These are phyloP conservation scores for Ilyonectria sp. DNA, from an alignment of 2,329 filamentous ascomycete species.

Conservation along the genomic window DNA sequence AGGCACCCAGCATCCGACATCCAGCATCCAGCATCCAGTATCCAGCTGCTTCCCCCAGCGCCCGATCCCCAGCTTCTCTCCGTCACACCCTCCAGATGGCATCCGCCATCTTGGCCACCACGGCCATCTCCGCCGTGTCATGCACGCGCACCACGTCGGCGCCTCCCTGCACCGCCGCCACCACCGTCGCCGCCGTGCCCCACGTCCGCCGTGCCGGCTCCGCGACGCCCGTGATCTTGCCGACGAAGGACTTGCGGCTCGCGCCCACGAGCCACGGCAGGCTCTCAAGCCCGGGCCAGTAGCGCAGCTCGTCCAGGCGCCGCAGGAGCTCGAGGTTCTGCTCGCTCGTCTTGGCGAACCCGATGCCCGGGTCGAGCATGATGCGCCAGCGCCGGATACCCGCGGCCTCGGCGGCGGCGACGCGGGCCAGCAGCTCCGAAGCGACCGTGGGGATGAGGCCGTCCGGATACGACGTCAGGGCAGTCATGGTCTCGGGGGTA, in stretches of 20 bases:
- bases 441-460: constrained; percentile 78
- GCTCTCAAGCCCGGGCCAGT: constrained; percentile 75
- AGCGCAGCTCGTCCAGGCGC: constrained; percentile 74
- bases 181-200: constrained; percentile 92
- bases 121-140: constrained; percentile 88
- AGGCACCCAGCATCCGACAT: background rate
- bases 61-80: background rate
- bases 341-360: constrained; percentile 87
- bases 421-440: constrained; percentile 77
- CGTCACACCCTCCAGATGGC: constrained; percentile 81
- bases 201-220: constrained; percentile 80
- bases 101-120: constrained; percentile 90
- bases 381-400: constrained; percentile 95
- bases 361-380: constrained; percentile 92
- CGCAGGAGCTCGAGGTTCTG: constrained; percentile 89
- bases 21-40: background rate
- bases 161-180: constrained; percentile 87
- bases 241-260: constrained; percentile 92
- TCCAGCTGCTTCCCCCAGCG: background rate
- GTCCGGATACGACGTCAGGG: constrained; percentile 76
- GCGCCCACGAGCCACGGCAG: constrained; percentile 92
- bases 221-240: constrained; percentile 82
- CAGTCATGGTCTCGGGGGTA: constrained; percentile 85
- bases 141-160: constrained; percentile 95
- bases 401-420: constrained; percentile 82